Base-by-base conservation (phyloP, 2,329 filamentous ascomycete genomes). In the Penicillium sp. region DNA sequence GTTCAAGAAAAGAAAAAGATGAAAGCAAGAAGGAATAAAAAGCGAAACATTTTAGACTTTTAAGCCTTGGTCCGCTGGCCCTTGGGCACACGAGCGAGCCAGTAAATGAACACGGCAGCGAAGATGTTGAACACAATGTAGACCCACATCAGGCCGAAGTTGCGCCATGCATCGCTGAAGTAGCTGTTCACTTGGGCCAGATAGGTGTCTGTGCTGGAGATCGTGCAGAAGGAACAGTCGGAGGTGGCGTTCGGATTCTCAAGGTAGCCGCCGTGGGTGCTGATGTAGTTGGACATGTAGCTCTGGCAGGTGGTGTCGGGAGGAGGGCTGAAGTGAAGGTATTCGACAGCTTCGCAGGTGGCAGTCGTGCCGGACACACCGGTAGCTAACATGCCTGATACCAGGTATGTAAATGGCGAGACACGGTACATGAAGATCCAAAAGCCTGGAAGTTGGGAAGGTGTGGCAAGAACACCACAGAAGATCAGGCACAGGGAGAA, bases 371-470 rank as follows among this genome's bases (percentile, higher is more conserved):
- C 62, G 1, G 66, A 61, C 6, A 70, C 61, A 40, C 68, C 71
- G 3, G 68, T 0, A 83, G 83, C n/a, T n/a, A n/a, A n/a, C n/a
- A n/a, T n/a, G n/a, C n/a, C n/a, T n/a, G n/a, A n/a, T n/a, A n/a
- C 0, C n/a, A n/a, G n/a, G n/a, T n/a, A n/a, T n/a, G n/a, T n/a
- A n/a, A n/a, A n/a, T n/a, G n/a, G n/a, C n/a, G 77, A 81, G 31
- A 82, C 73, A 32, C 80, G 77, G 68, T 87, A 86, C 84, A 88
- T 87, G 71, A 87, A 88, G 57, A 81, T 80, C 85, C 85, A 89
- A 73, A 89, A 88, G 1, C 79, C 75, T 0, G 84, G 84, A 2
- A 88, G 74, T 2, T 75, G 69, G 3, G 61, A 51, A 0, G 82
- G 79, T 0, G 76, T 67, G 48, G 83, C 81, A 52, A 70, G 64